Base-by-base conservation (phyloP, 345 rosid genomes). In the Linum usitatissimum region DNA sequence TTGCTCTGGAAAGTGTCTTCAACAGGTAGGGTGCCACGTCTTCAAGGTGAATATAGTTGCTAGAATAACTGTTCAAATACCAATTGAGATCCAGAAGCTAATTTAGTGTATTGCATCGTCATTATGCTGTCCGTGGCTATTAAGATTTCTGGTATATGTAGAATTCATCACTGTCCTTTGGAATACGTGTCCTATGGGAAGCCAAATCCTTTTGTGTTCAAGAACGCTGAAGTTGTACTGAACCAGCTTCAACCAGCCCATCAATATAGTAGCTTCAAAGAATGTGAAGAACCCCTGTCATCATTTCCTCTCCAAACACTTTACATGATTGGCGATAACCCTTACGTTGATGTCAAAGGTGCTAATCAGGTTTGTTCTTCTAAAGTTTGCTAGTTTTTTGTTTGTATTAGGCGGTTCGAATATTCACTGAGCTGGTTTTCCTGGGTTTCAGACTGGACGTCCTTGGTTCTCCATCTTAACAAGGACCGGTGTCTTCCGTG, bases 381-480 rank as follows among this genome's bases (percentile, higher is more conserved):
- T 48, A 23, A 42, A 0, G 4, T 55, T 55, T 14, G 30, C 21
- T 18, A 34, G 38, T 5, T 34, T 34, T 4, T 34, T 4, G 38
- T 34, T 1, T 34, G 1, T 34, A 34, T 34, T 34, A 4, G 38
- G 38, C 38, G 8, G 38, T 34, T 34, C 38, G 38, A 34, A 7
- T 34, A 3, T 34, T 4, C 38, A 34, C 38, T 34, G 38, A 4
- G 38, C 38, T 34, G 5, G 8, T 34, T 28, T 39, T 42, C 3
- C 17, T 18, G 53, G 7, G 59, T 15, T 54, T 5, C 78, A 76
- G 85, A 76, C 81, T 0, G 79, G 81, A 58, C 68, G 56, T 55
- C 79, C 79, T 34, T 81, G 86, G 81, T 81, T 78, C 73, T 78
- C 78, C 38, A 74, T 81, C 64, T 65, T 81, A 58, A 81, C 81